Evolutionary conservation across 768 basidiomycete genomes (phyloP), one percentile per base, ranked within the genome.

Genomic region (Auricularia sp.): DNA sequence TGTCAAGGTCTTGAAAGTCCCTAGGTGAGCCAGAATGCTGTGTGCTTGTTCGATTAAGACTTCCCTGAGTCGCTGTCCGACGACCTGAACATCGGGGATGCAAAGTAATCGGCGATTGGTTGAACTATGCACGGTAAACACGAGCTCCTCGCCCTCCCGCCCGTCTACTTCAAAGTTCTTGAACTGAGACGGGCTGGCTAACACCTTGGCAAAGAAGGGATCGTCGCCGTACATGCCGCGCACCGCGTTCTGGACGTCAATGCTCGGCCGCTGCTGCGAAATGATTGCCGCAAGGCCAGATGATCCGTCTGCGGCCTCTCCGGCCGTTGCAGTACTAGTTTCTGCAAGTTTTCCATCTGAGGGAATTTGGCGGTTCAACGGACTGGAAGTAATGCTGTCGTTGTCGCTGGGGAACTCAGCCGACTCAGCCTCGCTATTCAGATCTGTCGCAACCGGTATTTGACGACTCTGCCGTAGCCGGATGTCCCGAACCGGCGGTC

Each of bases 21-120:
- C 77, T 0, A 80, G 63, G 62, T 80, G 80, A 0, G 78, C 79
- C 1, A 80, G 62, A 0, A 80, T 1, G 0, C 75, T 77, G 45
- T 80, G 79, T 0, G 67, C 67, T 4, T 68, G 67, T 0, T 47
- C 42, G 18, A 68, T 67, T 3, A 67, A n/a, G 3, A 67, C 62
- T 37, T 68, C 67, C 0, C 66, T 13, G 1, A 67, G 47, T 2
- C 63, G 21, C 36, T 37, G 42, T 8, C 16, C 47, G 5, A 6
- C 11, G 1, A 51, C 47, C 11, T 8, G 10, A 1, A 51, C 64
- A 35, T 68, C 67, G 3, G 68, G 68, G 3, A 69, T 64, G 45
- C 67, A 69, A 0, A 69, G 42, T 0, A 56, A n/a, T 18, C 44
- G 47, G 1, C 11, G 11, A 8, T 6, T 16, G 47, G 11, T 16